Evolutionary conservation across 2,329 filamentous ascomycete genomes (phyloP).

Genomic region (Biscogniauxia sp.): DNA sequence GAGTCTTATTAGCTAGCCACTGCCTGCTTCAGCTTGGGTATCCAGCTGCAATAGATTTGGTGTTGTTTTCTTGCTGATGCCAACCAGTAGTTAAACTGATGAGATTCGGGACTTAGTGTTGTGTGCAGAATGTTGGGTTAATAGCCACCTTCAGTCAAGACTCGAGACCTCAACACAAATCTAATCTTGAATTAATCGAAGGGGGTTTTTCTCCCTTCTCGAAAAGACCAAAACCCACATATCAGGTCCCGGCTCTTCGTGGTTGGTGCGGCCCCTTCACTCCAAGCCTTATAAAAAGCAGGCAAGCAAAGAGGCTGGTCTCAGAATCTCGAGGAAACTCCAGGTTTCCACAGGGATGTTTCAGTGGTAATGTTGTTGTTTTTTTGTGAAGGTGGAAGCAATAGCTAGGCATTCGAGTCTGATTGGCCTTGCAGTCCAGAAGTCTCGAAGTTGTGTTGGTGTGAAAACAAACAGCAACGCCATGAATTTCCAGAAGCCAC

Average conservation of each 20-base stretch:
- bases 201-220: neutral
- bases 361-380: neutral
- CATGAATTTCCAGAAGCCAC: neutral
- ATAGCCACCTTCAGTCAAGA: neutral
- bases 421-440: neutral
- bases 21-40: no score
- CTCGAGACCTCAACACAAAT: neutral
- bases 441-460: neutral
- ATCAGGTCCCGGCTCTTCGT: neutral
- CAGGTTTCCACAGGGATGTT: neutral
- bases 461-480: neutral
- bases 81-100: neutral
- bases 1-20: no score
- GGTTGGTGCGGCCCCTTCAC: neutral
- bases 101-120: neutral
- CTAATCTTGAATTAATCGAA: neutral
- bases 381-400: neutral
- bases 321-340: neutral
- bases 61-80: neutral
- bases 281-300: neutral
- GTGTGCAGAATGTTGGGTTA: neutral
- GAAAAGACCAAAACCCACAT: neutral
- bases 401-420: neutral
- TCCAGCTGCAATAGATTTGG: neutral
- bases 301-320: neutral